Base-by-base conservation (phyloP, 805 yeast species). In the Lachancea waltii region DNA sequence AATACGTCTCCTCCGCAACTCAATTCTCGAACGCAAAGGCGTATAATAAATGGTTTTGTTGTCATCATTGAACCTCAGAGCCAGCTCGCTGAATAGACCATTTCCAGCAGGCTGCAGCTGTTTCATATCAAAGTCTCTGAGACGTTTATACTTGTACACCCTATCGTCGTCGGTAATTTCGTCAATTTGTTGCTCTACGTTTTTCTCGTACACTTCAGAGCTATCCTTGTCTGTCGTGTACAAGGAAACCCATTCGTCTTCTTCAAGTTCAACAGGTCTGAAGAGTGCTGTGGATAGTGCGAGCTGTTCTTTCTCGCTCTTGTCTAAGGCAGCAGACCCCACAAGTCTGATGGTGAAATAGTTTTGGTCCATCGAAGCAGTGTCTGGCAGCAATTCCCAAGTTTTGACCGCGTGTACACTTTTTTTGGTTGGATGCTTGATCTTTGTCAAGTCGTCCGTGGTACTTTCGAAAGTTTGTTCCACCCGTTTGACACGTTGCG, bases 351-450 rank as follows among this genome's bases (percentile, higher is more conserved):
- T 64, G 22, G 77, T 69, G 51, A 76, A 65, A 52, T 72, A 86
- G 36, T 71, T 75, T 49, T 85, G 79, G 61, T 92, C 98, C 73
- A 86, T 70, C 71, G 84, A 75, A n/a, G 90, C 79, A 7, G 92
- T 78, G 60, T 92, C 97, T 6, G 98, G 98, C 45, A 89, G 65
- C 19, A 92, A 65, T 18, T 81, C 80, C 85, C 87, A 85, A 1
- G 86, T 70, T 43, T 70, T 72, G 15, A 80, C 87, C 0, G 95
- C 95, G 38, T 71, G 78, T 35, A 86, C 63, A 40, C 74, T 68
- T 53, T 73, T 81, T 64, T 80, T 85, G 19, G 73, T 70, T 22
- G 98, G 98, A 63, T 92, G 98, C 48, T 64, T 70, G 44, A 87
- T 65, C 8, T 59, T 50, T 1, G 62, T 49, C 16, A 73, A 47